phyloP scores from a whole-genome alignment of 1,284 basidiomycete species.

The Thecaphora thlaspeos region DNA sequence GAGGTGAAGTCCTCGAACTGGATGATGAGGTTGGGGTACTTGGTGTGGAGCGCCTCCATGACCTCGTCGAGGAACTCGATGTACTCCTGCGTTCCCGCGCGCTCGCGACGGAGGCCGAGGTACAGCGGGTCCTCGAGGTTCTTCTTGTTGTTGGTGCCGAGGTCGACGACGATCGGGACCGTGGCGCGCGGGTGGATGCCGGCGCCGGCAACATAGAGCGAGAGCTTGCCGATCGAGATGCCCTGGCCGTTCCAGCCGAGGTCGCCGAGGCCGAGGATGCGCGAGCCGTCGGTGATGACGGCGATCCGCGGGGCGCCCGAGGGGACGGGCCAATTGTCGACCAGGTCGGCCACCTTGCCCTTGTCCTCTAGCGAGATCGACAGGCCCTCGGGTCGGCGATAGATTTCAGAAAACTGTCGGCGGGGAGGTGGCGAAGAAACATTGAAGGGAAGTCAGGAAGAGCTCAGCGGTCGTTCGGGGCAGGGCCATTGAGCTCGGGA shows the following conservation, averaged over 20 bases:
- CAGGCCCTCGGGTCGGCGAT: slow-evolving; percentile 69
- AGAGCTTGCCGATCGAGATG: slow-evolving; percentile 88
- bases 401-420: slow-evolving; percentile 64
- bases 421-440: not conserved
- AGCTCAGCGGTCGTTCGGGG: not conserved
- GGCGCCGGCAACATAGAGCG: slow-evolving; percentile 84
- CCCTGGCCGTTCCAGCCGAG: slow-evolving; percentile 72
- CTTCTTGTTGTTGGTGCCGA: slow-evolving; percentile 79
- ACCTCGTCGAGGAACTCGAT: slow-evolving; percentile 86
- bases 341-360: slow-evolving; percentile 70
- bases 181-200: slow-evolving; percentile 82
- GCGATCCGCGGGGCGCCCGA: slow-evolving; percentile 55
- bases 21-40: slow-evolving; percentile 73
- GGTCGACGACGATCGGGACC: slow-evolving; percentile 71
- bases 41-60: slow-evolving; percentile 67
- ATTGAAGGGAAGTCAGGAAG: not conserved
- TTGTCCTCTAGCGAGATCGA: slow-evolving; percentile 65
- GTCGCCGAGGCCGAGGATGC: slow-evolving; percentile 89
- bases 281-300: slow-evolving; percentile 73
- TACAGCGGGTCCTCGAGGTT: slow-evolving; percentile 86
- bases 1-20: slow-evolving; percentile 72
- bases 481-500: not conserved
- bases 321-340: slow-evolving; percentile 72
- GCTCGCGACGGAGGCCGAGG: slow-evolving; percentile 67
- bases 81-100: slow-evolving; percentile 56